Evolutionary conservation across 768 basidiomycete genomes (phyloP), one percentile per base, ranked within the genome.

Genomic region (Pleurotus tuber-regium): DNA sequence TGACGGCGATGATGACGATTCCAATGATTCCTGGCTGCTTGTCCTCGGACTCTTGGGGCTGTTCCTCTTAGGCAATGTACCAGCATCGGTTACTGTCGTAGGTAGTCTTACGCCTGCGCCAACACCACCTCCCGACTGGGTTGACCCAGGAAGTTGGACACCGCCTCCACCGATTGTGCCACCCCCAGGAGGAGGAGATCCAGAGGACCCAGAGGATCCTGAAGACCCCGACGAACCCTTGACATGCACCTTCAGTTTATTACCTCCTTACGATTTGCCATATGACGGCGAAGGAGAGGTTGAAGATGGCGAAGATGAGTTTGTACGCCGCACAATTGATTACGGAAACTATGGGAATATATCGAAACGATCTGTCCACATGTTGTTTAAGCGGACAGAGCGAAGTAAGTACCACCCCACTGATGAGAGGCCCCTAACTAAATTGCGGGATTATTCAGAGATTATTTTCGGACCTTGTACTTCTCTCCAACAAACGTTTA

Each of bases 1-100:
- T 44, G 43, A 44, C 11, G 43, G 26, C 11, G 43, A 44, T 2
- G 43, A 44, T n/a, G 43, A 44, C 25, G 43, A 44, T n/a, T 11
- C 11, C 18, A 40, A 40, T 19, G 43, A 24, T 5, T 44, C 23
- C 14, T 44, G 43, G 43, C 9, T 44, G 2, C 23, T 44, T 28
- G 26, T 26, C 21, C 26, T 44, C 14, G 43, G 43, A 5, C 9
- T 44, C 14, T 16, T 44, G 23, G 43, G 43, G 4, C 26, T 19
- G 10, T 26, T 44, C 11, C 14, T 44, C 11, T 25, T 44, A 12
- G 43, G 43, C 4, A 44, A 8, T 29, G 8, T 44, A 25, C 43
- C 43, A 28, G 23, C 43, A 25, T 24, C 24, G 26, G 43, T 44
- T 26, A 7, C 24, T 28, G 43, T 44, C 23, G 14, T 44, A 1